Evolutionary conservation across 225 moss, liverwort and hornwort genomes (phyloP).

Genomic region (Anthoceros angustus): DNA sequence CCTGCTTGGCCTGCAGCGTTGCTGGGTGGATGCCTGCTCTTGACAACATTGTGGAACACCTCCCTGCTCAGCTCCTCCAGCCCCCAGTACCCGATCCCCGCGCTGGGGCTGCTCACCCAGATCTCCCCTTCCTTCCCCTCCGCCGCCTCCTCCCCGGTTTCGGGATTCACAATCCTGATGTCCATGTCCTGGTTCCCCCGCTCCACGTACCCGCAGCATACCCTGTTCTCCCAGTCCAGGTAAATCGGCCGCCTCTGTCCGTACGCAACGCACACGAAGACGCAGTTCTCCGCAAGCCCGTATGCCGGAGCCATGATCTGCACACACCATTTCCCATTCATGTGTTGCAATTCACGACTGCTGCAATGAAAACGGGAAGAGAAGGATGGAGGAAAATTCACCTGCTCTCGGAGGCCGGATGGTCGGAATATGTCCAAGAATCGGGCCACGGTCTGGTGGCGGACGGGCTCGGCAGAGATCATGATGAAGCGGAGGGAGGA

Average conservation of each 20-base stretch:
- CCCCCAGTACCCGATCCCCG: conserved; percentile 25
- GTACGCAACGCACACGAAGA: conserved; percentile 26
- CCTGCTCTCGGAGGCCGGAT: conserved; percentile 21
- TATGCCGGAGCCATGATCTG: conserved; percentile 23
- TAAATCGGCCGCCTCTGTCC: conserved; percentile 17
- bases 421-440: conserved; percentile 22
- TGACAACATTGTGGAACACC: conserved; percentile 15
- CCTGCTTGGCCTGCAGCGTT: neutral
- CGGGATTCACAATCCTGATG: conserved; percentile 24
- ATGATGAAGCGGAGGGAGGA: conserved; percentile 22
- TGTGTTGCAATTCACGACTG: neutral
- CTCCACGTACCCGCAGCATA: conserved; percentile 21
- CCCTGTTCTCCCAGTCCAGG: conserved; percentile 18
- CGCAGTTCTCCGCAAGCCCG: conserved; percentile 33
- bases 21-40: too few relatives aligned
- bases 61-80: conserved; percentile 14
- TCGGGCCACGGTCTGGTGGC: conserved; percentile 14
- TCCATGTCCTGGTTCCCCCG: conserved; percentile 13
- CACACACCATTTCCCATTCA: neutral
- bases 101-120: conserved; percentile 28
- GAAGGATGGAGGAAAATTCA: too few relatives aligned
- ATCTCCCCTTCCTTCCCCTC: conserved; percentile 29
- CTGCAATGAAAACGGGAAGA: neutral
- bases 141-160: conserved; percentile 13
- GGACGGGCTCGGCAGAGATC: conserved; percentile 28